Percentiles rank a stretch among this genome's conserved stretches.
phyloP scores from a whole-genome alignment of 2,329 filamentous ascomycete species.

The Myriangium duriaei region DNA sequence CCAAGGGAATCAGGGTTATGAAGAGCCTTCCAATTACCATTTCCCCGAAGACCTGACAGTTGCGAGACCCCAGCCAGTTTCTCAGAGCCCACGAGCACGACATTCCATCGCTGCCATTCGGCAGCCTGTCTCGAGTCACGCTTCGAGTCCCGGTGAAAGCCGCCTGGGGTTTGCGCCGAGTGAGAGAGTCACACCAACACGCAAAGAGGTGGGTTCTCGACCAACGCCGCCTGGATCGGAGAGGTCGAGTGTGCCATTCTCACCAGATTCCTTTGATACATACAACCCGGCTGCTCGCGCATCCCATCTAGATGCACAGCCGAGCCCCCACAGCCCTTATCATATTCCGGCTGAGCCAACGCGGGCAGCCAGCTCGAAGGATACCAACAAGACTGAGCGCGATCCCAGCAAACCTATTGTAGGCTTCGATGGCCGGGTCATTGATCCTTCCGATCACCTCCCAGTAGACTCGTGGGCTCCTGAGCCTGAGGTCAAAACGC shows the following conservation, averaged over 20 bases:
- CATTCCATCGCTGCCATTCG: slow-evolving; percentile 24
- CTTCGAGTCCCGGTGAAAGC: not conserved
- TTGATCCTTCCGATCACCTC: slow-evolving; percentile 70
- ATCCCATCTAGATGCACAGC: slow-evolving; percentile 10
- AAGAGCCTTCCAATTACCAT: slow-evolving; percentile 8
- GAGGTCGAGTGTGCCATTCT: slow-evolving; percentile 47
- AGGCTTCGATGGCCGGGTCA: slow-evolving; percentile 59
- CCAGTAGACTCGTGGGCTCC: slow-evolving; percentile 68
- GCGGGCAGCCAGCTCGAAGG: slow-evolving; percentile 16
- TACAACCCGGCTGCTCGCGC: slow-evolving; percentile 45
- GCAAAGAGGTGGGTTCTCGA: slow-evolving; percentile 64
- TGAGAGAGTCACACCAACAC: slow-evolving; percentile 37
- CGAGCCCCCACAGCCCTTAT: slow-evolving; percentile 16
- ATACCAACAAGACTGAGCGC: slow-evolving; percentile 15
- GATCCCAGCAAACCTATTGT: slow-evolving; percentile 52
- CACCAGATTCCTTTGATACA: slow-evolving; percentile 62
- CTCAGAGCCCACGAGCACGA: slow-evolving; percentile 17
- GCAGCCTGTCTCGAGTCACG: slow-evolving; percentile 8
- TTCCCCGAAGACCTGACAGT: slow-evolving; percentile 14
- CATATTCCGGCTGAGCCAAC: slow-evolving; percentile 15
- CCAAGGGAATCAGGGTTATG: slow-evolving; percentile 5
- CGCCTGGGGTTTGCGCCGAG: not conserved
- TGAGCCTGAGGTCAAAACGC: slow-evolving; percentile 52
- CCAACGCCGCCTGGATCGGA: slow-evolving; percentile 34
- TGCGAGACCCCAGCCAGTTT: slow-evolving; percentile 18